These are phyloP conservation scores for Cryptosporidium bovis DNA, from an alignment of 169 alveolate genomes.

Conservation along the genomic window DNA sequence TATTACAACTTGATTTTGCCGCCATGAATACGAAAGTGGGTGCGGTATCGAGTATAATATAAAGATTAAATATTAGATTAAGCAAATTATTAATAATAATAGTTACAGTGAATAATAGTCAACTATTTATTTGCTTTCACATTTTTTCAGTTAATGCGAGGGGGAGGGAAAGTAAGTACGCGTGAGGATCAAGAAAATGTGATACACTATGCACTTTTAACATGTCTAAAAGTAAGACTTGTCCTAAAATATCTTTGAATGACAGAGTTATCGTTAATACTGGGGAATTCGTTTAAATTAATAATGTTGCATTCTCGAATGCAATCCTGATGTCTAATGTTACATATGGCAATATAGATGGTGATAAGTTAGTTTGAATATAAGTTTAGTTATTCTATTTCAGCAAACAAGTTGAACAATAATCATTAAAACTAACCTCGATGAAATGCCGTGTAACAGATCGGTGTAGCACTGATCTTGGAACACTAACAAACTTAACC, in stretches of 20 bases:
- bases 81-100: no score
- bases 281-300: constrained; percentile 27
- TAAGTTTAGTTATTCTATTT: background rate
- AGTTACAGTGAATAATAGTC: no score
- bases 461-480: constrained; percentile 44
- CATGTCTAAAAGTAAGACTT: constrained; percentile 47
- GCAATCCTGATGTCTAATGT: constrained; percentile 12
- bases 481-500: constrained; percentile 41
- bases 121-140: no score
- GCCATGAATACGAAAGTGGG: no score
- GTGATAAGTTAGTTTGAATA: no score
- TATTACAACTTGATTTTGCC: no score
- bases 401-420: background rate
- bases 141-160: no score
- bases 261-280: background rate
- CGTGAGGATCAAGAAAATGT: no score
- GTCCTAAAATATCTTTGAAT: constrained; percentile 47
- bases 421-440: constrained; percentile 19
- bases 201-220: background rate
- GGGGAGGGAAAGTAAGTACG: no score
- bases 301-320: constrained; percentile 4
- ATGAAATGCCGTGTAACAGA: constrained; percentile 63
- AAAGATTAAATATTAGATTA: no score
- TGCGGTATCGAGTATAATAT: no score
- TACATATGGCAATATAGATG: background rate